Percentiles rank a stretch among this genome's conserved stretches.
phyloP scores from a whole-genome alignment of 2,329 filamentous ascomycete genomes.

The Neofusicoccum cordaticola region DNA sequence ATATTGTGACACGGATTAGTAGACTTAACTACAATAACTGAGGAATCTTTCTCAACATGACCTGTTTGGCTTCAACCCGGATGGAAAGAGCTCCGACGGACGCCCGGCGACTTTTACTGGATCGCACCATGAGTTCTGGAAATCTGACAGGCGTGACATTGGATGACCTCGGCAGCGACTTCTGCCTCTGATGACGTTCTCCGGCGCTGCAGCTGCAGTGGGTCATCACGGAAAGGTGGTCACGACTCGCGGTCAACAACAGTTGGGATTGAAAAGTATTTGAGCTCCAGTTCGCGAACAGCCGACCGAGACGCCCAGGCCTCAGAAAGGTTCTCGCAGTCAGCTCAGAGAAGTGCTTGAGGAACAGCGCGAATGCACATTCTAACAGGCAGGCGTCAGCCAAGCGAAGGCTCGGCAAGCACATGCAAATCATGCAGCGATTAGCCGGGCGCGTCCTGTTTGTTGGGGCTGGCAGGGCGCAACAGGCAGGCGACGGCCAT shows the following conservation, averaged over 20 bases:
- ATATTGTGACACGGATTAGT: not conserved
- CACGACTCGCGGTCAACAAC: no score
- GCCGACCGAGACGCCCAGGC: no score
- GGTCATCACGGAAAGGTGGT: not conserved
- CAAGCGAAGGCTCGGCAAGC: not conserved
- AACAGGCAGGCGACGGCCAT: not conserved
- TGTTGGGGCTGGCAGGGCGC: not conserved
- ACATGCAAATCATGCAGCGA: conserved; percentile 11
- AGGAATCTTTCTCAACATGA: not conserved
- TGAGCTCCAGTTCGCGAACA: no score
- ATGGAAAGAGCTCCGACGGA: not conserved
- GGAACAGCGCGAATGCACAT: no score
- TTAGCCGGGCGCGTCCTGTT: not conserved
- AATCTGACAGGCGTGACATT: not conserved
- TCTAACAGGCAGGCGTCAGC: no score
- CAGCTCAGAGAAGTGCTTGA: no score
- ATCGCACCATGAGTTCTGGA: no score
- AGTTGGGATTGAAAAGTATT: no score
- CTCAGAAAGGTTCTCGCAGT: no score
- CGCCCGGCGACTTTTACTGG: not conserved
- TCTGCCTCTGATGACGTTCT: not conserved
- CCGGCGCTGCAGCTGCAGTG: not conserved
- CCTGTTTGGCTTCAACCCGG: not conserved
- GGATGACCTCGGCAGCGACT: not conserved
- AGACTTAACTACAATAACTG: not conserved